Evolutionary conservation across 2,329 filamentous ascomycete species (phyloP).

Genomic region (Aphanocladium album): DNA sequence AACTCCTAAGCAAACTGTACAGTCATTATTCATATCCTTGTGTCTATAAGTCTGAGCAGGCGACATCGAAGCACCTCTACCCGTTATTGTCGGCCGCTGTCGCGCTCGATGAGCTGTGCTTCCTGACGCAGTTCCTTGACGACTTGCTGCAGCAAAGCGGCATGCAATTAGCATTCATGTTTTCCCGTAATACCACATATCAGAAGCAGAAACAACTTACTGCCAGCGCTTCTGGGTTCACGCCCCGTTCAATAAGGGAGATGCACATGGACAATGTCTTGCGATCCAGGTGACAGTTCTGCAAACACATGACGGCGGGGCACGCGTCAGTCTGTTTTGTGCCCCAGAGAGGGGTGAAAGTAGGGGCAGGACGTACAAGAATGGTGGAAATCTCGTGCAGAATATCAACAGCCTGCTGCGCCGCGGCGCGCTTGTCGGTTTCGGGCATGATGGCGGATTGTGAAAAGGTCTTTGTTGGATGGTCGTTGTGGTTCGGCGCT

Average conservation of each 20-base stretch:
- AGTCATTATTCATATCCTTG: not conserved
- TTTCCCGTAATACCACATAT: no score
- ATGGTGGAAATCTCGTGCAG: slow-evolving; percentile 83
- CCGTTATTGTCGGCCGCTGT: slow-evolving; percentile 26
- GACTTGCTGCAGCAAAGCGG: slow-evolving; percentile 48
- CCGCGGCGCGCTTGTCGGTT: slow-evolving; percentile 65
- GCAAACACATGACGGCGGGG: not conserved
- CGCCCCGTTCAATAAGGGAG: slow-evolving; percentile 93
- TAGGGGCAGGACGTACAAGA: slow-evolving; percentile 56
- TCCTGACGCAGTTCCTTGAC: slow-evolving; percentile 57
- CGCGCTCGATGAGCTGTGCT: slow-evolving; percentile 44
- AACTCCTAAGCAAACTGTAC: no score
- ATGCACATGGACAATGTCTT: slow-evolving; percentile 91
- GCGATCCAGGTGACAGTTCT: slow-evolving; percentile 93
- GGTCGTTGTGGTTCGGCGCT: not conserved
- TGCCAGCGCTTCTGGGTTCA: slow-evolving; percentile 90
- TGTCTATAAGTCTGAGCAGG: no score
- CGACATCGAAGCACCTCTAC: not conserved
- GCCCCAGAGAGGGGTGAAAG: not conserved
- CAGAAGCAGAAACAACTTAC: slow-evolving; percentile 63
- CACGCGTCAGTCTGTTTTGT: slow-evolving; percentile 4
- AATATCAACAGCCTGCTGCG: slow-evolving; percentile 78
- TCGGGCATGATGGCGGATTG: slow-evolving; percentile 40
- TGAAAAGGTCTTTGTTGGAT: no score
- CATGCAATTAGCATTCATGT: no score